Evolutionary conservation across 148 eudicot genomes (phyloP), one percentile per base, ranked within the genome.

Genomic region (Cornus controversa): DNA sequence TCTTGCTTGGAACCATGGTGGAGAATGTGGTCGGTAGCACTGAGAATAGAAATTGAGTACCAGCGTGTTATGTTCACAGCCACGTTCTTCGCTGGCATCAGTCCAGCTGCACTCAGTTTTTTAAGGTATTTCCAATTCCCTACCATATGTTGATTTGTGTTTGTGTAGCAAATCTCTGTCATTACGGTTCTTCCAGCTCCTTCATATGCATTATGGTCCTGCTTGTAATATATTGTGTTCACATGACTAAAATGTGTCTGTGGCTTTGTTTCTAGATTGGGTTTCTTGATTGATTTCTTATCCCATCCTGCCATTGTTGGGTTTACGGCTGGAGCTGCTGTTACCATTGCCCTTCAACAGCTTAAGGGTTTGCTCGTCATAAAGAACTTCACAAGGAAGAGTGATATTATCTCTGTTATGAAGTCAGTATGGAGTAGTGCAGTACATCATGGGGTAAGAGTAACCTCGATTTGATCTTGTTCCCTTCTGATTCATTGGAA

Each of bases 301-400:
- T 94, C 97, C 0, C 97, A 93, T 80, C 96, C 98, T 65, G 98
- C 98, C 10, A 85, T 92, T 20, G 92, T 94, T n/a, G 98, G 98
- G 28, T 94, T 94, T 70, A 94, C 92, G 98, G 97, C 85, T 65
- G 98, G 98, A 27, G 97, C 96, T 13, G 96, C 98, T 53, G 83
- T 94, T 26, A 94, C 96, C 6, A 94, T 94, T 50, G 87, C 79
- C 72, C 97, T 94, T 81, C 97, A 92, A 73, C 98, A 94, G 89
- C 97, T 94, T 0, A 92, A 94, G 76, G 96, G 97, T 8, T 79
- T 94, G 69, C 89, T 94, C 47, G 98, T 97, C 72, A 85, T 94
- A 6, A 76, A 72, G 66, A 73, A 77, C 0, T 92, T 94, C 89
- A 92, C 98, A 24, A 94, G 86, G 78, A 83, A 90, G 11, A 81